phyloP scores from a whole-genome alignment of 1,284 basidiomycete genomes.

The Ganoderma lingzhi region DNA sequence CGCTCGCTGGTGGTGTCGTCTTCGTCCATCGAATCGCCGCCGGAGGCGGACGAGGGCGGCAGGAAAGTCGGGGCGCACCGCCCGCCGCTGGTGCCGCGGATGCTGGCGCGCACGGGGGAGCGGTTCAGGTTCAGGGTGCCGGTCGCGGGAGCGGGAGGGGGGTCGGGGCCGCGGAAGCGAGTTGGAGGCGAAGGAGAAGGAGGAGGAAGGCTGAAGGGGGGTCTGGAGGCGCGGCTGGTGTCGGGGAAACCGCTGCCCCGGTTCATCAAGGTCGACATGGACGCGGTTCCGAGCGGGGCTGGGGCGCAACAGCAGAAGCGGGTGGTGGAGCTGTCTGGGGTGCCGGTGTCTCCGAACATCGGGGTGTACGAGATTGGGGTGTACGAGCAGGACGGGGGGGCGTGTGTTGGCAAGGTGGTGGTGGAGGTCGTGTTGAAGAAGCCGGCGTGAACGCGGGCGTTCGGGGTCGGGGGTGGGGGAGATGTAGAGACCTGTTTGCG shows the following conservation, averaged over 20 bases:
- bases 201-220: conserved; percentile 4
- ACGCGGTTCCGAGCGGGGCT: conserved; percentile 41
- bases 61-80: conserved; percentile 17
- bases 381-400: conserved; percentile 55
- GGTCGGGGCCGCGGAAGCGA: conserved; percentile 18
- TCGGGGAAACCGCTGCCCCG: conserved; percentile 63
- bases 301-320: conserved; percentile 43
- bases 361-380: conserved; percentile 67
- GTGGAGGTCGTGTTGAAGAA: conserved; percentile 65
- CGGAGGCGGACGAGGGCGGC: conserved; percentile 43
- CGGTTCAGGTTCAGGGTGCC: conserved; percentile 67
- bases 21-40: conserved; percentile 68
- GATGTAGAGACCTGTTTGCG: conserved; percentile 3
- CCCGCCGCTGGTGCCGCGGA: conserved; percentile 46
- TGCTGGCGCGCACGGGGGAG: conserved; percentile 65
- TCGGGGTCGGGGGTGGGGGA: neutral
- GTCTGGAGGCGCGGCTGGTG: conserved; percentile 56
- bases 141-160: conserved; percentile 35
- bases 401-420: conserved; percentile 62
- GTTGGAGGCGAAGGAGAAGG: conserved; percentile 19
- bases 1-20: conserved; percentile 57
- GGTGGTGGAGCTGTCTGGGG: conserved; percentile 65
- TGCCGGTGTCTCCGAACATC: conserved; percentile 57
- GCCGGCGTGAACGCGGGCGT: conserved; percentile 16
- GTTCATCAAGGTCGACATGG: conserved; percentile 64